A percentile compares a stretch with the other conserved stretches of the same genome.
Evolutionary conservation across 2,329 filamentous ascomycete genomes (phyloP).

Genomic region (Ceratocystis diversiconidia): DNA sequence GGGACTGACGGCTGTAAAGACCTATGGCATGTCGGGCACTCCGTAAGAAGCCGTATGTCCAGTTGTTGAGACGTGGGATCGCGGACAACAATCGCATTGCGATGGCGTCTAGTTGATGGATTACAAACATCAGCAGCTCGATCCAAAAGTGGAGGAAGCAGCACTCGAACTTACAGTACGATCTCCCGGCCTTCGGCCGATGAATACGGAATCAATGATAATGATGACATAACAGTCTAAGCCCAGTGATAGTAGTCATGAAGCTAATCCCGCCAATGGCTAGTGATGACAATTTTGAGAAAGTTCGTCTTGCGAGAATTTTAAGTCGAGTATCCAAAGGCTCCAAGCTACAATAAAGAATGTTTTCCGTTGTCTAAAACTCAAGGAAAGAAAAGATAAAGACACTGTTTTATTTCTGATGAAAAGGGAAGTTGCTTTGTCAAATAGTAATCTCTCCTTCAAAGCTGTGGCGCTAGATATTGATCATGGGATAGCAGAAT

Average conservation of each 20-base stretch:
- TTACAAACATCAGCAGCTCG: not conserved
- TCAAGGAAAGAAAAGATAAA: not conserved
- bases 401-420: not conserved
- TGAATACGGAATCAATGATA: conserved; percentile 65
- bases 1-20: conserved; percentile 41
- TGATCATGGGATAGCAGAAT: not conserved
- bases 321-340: not conserved
- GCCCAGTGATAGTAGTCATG: not conserved
- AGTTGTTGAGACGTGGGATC: conserved; percentile 75
- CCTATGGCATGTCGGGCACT: conserved; percentile 86
- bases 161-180: conserved; percentile 51
- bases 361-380: not conserved
- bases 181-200: conserved; percentile 61
- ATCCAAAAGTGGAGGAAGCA: not conserved
- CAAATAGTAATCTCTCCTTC: not conserved
- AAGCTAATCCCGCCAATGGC: not conserved
- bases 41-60: conserved; percentile 59
- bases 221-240: conserved; percentile 24
- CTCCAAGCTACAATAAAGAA: not conserved
- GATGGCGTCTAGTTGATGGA: conserved; percentile 54
- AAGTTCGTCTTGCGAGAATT: not conserved
- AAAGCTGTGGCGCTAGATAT: not conserved
- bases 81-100: conserved; percentile 81
- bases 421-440: not conserved
- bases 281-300: not conserved